Evolutionary conservation across 305 asterid genomes (phyloP), one percentile per base, ranked within the genome.

Genomic region (Fraxinus baroniana): DNA sequence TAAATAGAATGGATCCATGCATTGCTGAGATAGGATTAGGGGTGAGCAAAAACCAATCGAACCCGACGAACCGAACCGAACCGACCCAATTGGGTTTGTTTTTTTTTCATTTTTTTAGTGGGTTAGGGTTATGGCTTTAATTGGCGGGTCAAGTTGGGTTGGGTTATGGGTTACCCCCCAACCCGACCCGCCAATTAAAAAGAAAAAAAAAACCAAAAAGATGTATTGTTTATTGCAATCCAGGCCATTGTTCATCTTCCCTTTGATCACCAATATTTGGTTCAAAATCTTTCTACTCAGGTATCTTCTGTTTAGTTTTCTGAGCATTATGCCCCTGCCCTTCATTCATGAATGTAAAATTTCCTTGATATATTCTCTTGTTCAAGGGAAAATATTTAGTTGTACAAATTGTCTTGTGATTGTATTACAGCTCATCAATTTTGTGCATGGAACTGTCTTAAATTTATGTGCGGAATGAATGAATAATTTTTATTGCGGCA

Each of bases 221-320:
- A 30, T 30, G 32, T 30, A 30, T 30, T 30, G 32, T 30, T 96
- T 82, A 87, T 94, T 86, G 94, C 98, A 41, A 91, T 96, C 81
- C 97, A 93, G 86, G 98, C 97, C 80, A 91, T 86, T 84, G 90
- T 96, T 78, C 95, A 96, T 85, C 97, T 94, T 83, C 92, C 99
- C 32, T 92, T 60, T 77, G 94, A 96, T 80, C 97, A 91, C 86
- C 90, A 77, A 32, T 94, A 93, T 90, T 82, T 91, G 85, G 86
- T 94, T 83, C 99, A 96, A 87, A 96, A 96, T 89, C 94, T 96
- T 76, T 88, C 99, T 20, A 82, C 91, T 71, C 97, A 91, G 97
- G 99, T 94, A 86, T 57, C 72, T 70, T 76, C 55, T 89, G 18
- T 46, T 83, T 79, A 22, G 60, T 75, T 81, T 82, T 79, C 46